These are phyloP conservation scores for Naematelia aurantialba DNA, from an alignment of 768 basidiomycete species.

Conservation along the genomic window DNA sequence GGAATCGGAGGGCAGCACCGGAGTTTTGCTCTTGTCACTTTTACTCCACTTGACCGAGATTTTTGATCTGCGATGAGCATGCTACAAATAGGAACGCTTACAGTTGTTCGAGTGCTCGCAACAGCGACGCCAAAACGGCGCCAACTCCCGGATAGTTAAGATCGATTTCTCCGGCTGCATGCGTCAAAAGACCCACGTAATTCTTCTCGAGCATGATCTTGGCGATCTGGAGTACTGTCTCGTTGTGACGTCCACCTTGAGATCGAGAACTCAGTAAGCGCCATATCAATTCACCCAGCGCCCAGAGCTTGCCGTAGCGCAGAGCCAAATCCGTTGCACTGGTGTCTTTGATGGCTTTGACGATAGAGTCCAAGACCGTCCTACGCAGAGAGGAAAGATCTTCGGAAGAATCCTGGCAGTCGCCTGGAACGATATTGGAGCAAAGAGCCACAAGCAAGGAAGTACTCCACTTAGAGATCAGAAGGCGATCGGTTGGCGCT, in stretches of 20 bases:
- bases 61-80: conserved; percentile 63
- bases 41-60: conserved; percentile 98
- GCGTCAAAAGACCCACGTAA: conserved; percentile 83
- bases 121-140: conserved; percentile 74
- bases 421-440: conserved; percentile 68
- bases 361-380: conserved; percentile 82
- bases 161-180: conserved; percentile 83
- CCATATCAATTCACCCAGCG: conserved; percentile 79
- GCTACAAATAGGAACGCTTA: conserved; percentile 52
- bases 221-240: conserved; percentile 83
- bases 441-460: conserved; percentile 90
- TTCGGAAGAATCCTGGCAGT: conserved; percentile 68
- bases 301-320: conserved; percentile 82
- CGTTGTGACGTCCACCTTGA: conserved; percentile 55
- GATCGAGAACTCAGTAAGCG: conserved; percentile 60
- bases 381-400: conserved; percentile 89
- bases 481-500: conserved; percentile 24
- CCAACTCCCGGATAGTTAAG: conserved; percentile 91
- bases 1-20: conserved; percentile 15
- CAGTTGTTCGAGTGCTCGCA: conserved; percentile 86
- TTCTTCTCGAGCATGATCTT: conserved; percentile 99
- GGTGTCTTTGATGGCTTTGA: conserved; percentile 78
- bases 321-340: conserved; percentile 58
- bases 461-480: conserved; percentile 53
- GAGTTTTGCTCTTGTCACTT: conserved; percentile 46